Conservation (phyloP, 495 filamentous ascomycete genomes). For the Talaromyces liani region DNA sequence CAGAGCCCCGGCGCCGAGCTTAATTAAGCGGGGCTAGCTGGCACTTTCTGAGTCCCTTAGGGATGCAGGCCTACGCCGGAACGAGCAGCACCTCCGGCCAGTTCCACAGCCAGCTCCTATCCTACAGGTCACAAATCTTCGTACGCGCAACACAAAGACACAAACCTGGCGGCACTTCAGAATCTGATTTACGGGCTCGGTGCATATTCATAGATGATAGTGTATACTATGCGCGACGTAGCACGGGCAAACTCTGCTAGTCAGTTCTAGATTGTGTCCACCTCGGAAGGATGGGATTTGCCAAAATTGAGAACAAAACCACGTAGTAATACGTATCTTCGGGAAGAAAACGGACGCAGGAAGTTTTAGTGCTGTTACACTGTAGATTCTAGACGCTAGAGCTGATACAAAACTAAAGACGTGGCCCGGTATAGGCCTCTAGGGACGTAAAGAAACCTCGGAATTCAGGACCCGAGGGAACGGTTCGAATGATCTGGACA, state of each 20-base stretch:
- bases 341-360: neutral
- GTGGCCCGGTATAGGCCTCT: neutral
- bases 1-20: neutral
- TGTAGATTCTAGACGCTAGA: neutral
- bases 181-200: neutral
- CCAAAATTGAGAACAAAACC: neutral
- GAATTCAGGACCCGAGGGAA: neutral
- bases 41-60: no score
- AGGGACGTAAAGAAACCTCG: neutral
- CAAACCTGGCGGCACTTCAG: no score
- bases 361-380: neutral
- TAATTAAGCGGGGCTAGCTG: neutral
- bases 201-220: neutral
- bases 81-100: neutral
- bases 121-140: neutral
- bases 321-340: neutral
- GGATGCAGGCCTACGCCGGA: neutral
- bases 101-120: neutral
- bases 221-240: neutral
- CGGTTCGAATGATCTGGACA: neutral
- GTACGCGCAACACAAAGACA: no score
- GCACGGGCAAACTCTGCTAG: neutral
- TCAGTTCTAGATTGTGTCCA: neutral
- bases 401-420: neutral
- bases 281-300: neutral